phyloP scores from a whole-genome alignment of 805 yeast species.

The Candida saitoana region DNA sequence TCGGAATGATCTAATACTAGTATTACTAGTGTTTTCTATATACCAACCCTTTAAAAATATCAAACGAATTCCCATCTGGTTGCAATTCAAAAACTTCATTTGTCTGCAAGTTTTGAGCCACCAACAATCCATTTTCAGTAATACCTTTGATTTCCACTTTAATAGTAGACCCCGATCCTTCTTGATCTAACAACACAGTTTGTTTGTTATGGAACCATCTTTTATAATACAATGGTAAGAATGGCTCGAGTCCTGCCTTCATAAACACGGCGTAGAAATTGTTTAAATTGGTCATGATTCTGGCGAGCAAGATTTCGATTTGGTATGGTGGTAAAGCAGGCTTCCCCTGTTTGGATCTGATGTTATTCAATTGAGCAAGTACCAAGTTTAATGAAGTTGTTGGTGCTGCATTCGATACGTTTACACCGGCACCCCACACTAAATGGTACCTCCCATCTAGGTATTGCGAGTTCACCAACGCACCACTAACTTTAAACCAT shows the following conservation, averaged over 20 bases:
- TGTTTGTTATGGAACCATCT: constrained; percentile 85
- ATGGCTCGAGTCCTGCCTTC: constrained; percentile 60
- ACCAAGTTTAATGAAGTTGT: constrained; percentile 82
- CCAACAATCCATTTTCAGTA: constrained; percentile 80
- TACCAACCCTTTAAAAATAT: constrained; percentile 86
- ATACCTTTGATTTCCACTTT: constrained; percentile 75
- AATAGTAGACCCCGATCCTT: constrained; percentile 36
- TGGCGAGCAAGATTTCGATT: constrained; percentile 59
- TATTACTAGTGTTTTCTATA: constrained; percentile 30
- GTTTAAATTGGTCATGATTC: constrained; percentile 62
- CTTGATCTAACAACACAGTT: constrained; percentile 57
- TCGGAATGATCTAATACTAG: no score
- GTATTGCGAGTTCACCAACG: constrained; percentile 75
- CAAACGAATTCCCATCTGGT: constrained; percentile 97
- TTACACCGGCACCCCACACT: constrained; percentile 84
- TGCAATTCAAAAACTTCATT: constrained; percentile 67
- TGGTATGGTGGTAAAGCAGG: constrained; percentile 43
- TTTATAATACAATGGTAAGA: constrained; percentile 67
- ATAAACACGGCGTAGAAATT: constrained; percentile 56
- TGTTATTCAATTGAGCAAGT: constrained; percentile 55
- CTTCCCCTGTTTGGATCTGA: constrained; percentile 41
- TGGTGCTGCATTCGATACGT: constrained; percentile 81
- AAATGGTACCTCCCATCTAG: constrained; percentile 56
- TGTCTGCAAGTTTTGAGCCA: constrained; percentile 67
- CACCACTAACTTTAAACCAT: constrained; percentile 77